Percentiles rank a stretch among this genome's conserved stretches.
Conservation (phyloP, 2,329 filamentous ascomycete genomes). For the Hypoxylon sp. region DNA sequence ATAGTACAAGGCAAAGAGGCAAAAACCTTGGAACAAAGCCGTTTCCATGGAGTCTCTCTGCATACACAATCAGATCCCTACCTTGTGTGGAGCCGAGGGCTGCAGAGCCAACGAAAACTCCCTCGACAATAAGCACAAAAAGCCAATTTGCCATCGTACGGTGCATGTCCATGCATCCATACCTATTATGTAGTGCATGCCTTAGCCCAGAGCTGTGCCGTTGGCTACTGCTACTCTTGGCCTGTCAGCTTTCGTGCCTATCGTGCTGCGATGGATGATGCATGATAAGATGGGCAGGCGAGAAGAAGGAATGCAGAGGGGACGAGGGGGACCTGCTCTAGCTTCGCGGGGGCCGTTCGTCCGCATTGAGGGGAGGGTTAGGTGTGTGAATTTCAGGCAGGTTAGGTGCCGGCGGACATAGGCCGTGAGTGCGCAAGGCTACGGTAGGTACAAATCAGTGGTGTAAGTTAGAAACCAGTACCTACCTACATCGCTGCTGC, state of each 20-base stretch:
- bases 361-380: slow-evolving; percentile 30
- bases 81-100: slow-evolving; percentile 21
- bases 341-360: slow-evolving; percentile 30
- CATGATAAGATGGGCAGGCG: slow-evolving; percentile 21
- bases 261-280: slow-evolving; percentile 25
- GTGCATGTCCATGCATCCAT: slow-evolving; percentile 3
- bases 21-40: not conserved
- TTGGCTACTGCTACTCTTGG: slow-evolving; percentile 6
- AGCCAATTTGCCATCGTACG: slow-evolving; percentile 24
- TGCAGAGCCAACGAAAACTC: slow-evolving; percentile 15
- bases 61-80: slow-evolving; percentile 28
- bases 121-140: slow-evolving; percentile 15
- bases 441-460: slow-evolving; percentile 15
- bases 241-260: slow-evolving; percentile 17
- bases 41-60: slow-evolving; percentile 2
- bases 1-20: not conserved
- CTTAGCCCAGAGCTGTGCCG: slow-evolving; percentile 12
- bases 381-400: slow-evolving; percentile 15
- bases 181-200: not conserved
- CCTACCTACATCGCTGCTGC: slow-evolving; percentile 11
- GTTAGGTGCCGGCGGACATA: slow-evolving; percentile 6
- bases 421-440: slow-evolving; percentile 21
- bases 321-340: slow-evolving; percentile 28
- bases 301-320: slow-evolving; percentile 14
- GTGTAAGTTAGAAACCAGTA: slow-evolving; percentile 22